phyloP scores from a whole-genome alignment of 1,284 basidiomycete genomes.

The Microbotryomycetes sp. region DNA sequence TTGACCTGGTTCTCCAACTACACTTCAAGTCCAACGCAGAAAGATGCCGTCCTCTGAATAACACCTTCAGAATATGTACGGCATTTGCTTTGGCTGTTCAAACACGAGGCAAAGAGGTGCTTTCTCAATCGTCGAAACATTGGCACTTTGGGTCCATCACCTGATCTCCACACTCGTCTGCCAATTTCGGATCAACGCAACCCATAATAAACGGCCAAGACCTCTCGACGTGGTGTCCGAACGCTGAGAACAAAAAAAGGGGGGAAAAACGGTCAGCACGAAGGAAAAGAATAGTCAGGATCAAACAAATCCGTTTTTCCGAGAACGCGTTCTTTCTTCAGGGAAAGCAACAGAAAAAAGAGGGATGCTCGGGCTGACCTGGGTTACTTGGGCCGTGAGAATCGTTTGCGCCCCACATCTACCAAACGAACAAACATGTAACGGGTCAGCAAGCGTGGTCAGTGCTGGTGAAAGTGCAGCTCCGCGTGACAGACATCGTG shows the following conservation, averaged over 20 bases:
- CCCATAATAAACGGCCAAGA: conserved; percentile 33
- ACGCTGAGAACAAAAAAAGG: not conserved
- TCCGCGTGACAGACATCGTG: conserved; percentile 23
- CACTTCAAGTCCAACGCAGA: no score
- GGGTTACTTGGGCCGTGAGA: conserved; percentile 33
- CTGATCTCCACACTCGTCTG: conserved; percentile 29
- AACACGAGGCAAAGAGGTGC: no score
- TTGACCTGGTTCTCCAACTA: no score
- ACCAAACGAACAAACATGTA: not conserved
- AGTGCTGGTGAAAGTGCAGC: not conserved
- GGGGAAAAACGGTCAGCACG: not conserved
- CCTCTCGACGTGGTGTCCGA: conserved; percentile 34
- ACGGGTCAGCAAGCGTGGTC: not conserved
- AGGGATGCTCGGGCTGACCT: not conserved
- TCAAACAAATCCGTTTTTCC: no score
- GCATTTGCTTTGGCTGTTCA: no score
- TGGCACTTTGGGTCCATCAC: conserved; percentile 25
- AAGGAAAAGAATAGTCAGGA: not conserved
- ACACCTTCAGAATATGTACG: no score
- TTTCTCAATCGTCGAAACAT: conserved; percentile 27
- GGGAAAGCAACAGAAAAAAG: no score
- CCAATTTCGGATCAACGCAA: conserved; percentile 26
- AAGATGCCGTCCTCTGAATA: no score
- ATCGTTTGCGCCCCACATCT: conserved; percentile 33
- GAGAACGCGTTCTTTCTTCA: no score